Conservation (phyloP, 352 stramenopile species). For the Phytopythium helicoides region DNA sequence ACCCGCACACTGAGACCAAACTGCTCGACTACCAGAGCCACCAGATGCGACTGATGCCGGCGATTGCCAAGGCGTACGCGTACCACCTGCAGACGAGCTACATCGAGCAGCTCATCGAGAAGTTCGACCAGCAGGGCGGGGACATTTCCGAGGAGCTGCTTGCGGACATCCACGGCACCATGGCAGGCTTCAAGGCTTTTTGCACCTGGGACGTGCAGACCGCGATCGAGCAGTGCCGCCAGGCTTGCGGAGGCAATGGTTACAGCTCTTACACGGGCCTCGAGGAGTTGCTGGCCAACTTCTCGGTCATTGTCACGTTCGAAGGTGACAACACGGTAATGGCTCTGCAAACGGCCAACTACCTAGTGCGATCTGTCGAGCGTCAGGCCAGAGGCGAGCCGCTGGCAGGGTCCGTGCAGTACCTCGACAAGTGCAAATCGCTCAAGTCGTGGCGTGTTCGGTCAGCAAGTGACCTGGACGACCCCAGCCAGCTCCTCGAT, state of each 20-base stretch:
- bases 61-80: constrained; percentile 89
- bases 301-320: constrained; percentile 96
- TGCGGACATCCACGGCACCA: constrained; percentile 93
- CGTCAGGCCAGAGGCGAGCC: constrained; percentile 39
- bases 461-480: constrained; percentile 25
- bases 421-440: constrained; percentile 40
- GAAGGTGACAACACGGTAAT: constrained; percentile 98
- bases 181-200: constrained; percentile 94
- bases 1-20: constrained; percentile 71
- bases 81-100: constrained; percentile 92
- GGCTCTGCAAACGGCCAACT: constrained; percentile 89
- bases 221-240: constrained; percentile 94
- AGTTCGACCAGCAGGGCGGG: constrained; percentile 79
- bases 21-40: constrained; percentile 95
- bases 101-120: constrained; percentile 73
- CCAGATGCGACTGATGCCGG: constrained; percentile 91
- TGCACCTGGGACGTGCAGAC: constrained; percentile 85
- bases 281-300: constrained; percentile 89
- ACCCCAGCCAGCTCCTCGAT: constrained; percentile 27
- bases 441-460: constrained; percentile 26
- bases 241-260: constrained; percentile 94
- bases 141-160: constrained; percentile 72
- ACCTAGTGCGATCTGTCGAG: constrained; percentile 66
- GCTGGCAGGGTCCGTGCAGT: constrained; percentile 60
- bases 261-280: constrained; percentile 92